Evolutionary conservation across 202 grass and related monocot genomes (phyloP).

Genomic region (Cymbopogon flexuosus): DNA sequence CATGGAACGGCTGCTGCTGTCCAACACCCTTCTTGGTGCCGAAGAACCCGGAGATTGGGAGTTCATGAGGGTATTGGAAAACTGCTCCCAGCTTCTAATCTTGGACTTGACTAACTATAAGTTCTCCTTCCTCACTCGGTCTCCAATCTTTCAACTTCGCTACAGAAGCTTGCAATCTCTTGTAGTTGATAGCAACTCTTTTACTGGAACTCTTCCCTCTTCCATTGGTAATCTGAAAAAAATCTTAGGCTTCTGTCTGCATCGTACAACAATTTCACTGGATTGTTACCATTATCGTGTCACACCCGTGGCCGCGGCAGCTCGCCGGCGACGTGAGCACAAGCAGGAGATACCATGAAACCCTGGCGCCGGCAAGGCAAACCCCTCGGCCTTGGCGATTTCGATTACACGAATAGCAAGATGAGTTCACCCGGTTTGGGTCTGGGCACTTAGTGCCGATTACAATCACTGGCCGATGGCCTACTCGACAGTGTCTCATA

Average conservation of each 20-base stretch:
- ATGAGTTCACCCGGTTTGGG: too few species aligned
- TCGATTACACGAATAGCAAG: too few species aligned
- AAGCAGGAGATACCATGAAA: too few species aligned
- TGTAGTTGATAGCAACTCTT: background rate
- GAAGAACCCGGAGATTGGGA: background rate
- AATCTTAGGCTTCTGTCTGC: background rate
- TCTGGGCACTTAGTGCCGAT: too few species aligned
- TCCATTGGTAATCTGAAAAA: background rate
- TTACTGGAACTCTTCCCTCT: background rate
- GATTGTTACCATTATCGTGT: background rate
- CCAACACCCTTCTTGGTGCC: background rate
- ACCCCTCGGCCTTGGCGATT: too few species aligned
- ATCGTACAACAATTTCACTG: background rate
- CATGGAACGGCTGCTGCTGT: background rate
- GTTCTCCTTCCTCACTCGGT: constrained; percentile 26
- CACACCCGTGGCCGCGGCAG: too few species aligned
- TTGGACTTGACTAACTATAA: background rate
- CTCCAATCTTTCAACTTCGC: background rate
- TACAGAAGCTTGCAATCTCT: background rate
- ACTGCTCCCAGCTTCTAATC: background rate
- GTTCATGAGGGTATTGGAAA: background rate
- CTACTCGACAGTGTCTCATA: too few species aligned
- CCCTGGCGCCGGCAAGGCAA: too few species aligned
- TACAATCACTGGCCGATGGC: too few species aligned
- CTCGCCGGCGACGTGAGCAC: too few species aligned